Conservation (phyloP, 371 early-diverging fungal species). For the Dichotomocladium elegans region DNA sequence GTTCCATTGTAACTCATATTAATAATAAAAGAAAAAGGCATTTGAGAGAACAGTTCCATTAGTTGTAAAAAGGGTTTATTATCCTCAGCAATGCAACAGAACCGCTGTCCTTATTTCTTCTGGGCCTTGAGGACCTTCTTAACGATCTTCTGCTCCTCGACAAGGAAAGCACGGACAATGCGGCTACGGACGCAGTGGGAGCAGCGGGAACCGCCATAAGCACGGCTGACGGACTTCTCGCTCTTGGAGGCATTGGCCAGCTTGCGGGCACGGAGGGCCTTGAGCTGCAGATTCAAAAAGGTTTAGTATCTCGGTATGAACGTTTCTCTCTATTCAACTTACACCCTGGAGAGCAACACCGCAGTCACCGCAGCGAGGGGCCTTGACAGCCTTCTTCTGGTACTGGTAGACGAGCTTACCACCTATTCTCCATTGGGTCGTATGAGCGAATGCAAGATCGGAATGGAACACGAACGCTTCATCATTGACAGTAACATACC, state of each 20-base stretch:
- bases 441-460: no score
- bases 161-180: conserved; percentile 97
- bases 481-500: conserved; percentile 42
- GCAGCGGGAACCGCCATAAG: conserved; percentile 97
- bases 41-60: not conserved
- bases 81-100: not conserved
- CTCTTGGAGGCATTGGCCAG: conserved; percentile 85
- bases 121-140: conserved; percentile 89
- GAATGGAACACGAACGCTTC: no score
- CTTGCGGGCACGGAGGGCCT: conserved; percentile 87
- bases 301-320: no score
- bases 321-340: no score
- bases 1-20: not conserved
- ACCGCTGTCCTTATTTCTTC: conserved; percentile 7
- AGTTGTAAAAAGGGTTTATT: not conserved
- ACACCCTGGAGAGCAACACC: conserved; percentile 87
- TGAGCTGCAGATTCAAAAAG: conserved; percentile 56
- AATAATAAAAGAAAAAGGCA: not conserved
- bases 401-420: conserved; percentile 90
- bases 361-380: conserved; percentile 97
- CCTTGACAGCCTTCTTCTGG: conserved; percentile 89
- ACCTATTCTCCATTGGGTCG: conserved; percentile 41
- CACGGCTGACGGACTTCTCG: conserved; percentile 90
- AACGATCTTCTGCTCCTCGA: conserved; percentile 98
- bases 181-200: conserved; percentile 90